A percentile compares a stretch with the other conserved stretches of the same genome.
Evolutionary conservation across 805 yeast genomes (phyloP).

Genomic region (Zygosaccharomyces lentus): DNA sequence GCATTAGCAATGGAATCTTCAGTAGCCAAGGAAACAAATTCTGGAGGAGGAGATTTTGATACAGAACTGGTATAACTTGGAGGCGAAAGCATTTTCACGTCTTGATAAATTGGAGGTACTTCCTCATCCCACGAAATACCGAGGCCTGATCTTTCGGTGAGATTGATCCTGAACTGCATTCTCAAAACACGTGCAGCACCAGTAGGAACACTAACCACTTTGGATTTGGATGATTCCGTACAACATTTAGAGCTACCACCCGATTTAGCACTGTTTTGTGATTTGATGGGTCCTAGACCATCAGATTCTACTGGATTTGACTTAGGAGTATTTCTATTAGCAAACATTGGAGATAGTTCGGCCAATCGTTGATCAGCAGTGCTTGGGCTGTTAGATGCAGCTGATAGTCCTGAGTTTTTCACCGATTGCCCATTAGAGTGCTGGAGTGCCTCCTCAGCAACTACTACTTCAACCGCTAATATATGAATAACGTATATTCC

Average conservation of each 20-base stretch:
- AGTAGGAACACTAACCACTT: slow-evolving; percentile 66
- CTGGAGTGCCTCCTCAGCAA: slow-evolving; percentile 81
- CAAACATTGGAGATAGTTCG: slow-evolving; percentile 42
- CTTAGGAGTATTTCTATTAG: slow-evolving; percentile 32
- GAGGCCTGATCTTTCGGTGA: slow-evolving; percentile 89
- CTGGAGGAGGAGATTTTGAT: slow-evolving; percentile 4
- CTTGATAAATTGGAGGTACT: slow-evolving; percentile 94
- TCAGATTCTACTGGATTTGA: slow-evolving; percentile 22
- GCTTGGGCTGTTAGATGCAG: slow-evolving; percentile 5
- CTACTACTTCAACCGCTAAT: slow-evolving; percentile 80
- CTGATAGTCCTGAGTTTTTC: slow-evolving; percentile 10
- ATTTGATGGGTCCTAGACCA: slow-evolving; percentile 16
- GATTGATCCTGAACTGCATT: slow-evolving; percentile 83
- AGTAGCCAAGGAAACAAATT: slow-evolving; percentile 3
- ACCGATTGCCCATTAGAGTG: slow-evolving; percentile 33
- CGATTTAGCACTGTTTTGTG: slow-evolving; percentile 14
- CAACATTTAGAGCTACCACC: slow-evolving; percentile 6
- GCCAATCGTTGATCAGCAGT: slow-evolving; percentile 40
- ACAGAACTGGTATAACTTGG: slow-evolving; percentile 59
- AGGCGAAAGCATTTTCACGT: slow-evolving; percentile 78
- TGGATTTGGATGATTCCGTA: slow-evolving; percentile 10
- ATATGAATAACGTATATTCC: slow-evolving; percentile 77
- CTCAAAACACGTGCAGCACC: slow-evolving; percentile 93
- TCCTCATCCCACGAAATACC: slow-evolving; percentile 99
- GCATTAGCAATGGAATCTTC: background rate